These are phyloP conservation scores for Amanita muscaria DNA, from an alignment of 768 basidiomycete species.

Conservation along the genomic window DNA sequence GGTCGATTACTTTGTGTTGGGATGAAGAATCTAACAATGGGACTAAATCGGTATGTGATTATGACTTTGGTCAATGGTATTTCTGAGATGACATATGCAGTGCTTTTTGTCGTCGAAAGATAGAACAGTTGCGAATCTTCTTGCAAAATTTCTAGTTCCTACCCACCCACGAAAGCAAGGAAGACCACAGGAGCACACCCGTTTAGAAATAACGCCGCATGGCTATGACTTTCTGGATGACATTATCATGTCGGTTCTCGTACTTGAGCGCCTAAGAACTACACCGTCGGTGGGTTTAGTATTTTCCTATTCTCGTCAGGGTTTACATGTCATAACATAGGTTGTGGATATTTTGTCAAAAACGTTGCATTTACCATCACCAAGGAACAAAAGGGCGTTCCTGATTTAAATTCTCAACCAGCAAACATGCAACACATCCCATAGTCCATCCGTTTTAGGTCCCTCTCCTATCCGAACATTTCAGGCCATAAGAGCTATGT, in stretches of 20 bases:
- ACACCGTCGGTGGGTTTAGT: conserved; percentile 20
- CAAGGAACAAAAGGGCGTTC: conserved; percentile 2
- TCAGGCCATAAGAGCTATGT: conserved; percentile 75
- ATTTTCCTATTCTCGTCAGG: conserved; percentile 11
- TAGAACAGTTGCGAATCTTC: conserved; percentile 20
- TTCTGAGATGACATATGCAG: conserved; percentile 12
- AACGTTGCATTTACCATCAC: conserved; percentile 5
- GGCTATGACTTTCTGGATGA: conserved; percentile 35
- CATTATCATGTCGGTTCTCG: conserved; percentile 31
- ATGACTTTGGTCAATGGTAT: background rate
- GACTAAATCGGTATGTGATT: conserved; percentile 19
- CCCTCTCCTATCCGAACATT: too few relatives aligned
- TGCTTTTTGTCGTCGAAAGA: conserved; percentile 35
- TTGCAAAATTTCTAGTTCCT: conserved; percentile 33
- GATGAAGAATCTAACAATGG: conserved; percentile 25
- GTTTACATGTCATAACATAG: background rate
- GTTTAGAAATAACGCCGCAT: conserved; percentile 29
- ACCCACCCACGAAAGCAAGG: conserved; percentile 25
- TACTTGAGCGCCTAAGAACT: conserved; percentile 33
- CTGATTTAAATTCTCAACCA: conserved; percentile 1
- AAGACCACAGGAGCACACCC: conserved; percentile 23
- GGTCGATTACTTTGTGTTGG: conserved; percentile 23
- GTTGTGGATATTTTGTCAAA: conserved; percentile 8
- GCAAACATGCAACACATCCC: conserved; percentile 4
- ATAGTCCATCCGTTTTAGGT: too few relatives aligned